Base-by-base conservation (phyloP, 495 filamentous ascomycete genomes). In the Lindgomyces ingoldianus region DNA sequence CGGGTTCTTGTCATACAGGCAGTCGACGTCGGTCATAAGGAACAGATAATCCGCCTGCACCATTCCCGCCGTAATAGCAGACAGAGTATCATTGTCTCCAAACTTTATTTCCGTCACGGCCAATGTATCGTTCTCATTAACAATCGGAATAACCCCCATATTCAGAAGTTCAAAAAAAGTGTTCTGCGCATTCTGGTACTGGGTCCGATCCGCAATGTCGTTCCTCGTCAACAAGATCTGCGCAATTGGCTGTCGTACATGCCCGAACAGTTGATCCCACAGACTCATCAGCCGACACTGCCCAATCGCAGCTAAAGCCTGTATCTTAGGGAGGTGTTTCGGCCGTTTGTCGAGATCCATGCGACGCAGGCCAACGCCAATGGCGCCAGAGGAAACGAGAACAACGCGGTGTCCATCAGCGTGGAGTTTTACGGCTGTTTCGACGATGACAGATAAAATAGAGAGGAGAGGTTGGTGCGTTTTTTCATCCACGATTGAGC, bases 51-150 rank as follows among this genome's bases (percentile, higher is more conserved):
- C 91, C 46, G 94, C 94, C 72, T 96, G 91, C 65, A 97, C 89
- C 91, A 97, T 96, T 49, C 89, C 95, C 4, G 94, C 93, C 1
- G 94, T 96, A 67, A 98, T 96, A 42, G 95, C 94, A 30, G 91
- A 95, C 27, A 98, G 79, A 14, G 94, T 98, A 77, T 98, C 94
- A 69, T 98, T 98, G 79, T 98, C 94, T 64, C 94, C 94, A 71
- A 98, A 98, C 83, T 98, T 98, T 74, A 98, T 98, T 84, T 98
- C 94, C 81, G 93, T 88, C 71, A 98, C 94, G 44, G 93, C 90
- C 46, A 98, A 77, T 4, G 95, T 98, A 75, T 98, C 94, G 74
- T 98, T 98, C 75, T 98, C 94, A 69, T 98, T 98, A 61, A 98
- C 94, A 65, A 98, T 96, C 1, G 94, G 95, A 62, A 98, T 94